Conservation (phyloP, 805 yeast species). For the Metschnikowia similis region DNA sequence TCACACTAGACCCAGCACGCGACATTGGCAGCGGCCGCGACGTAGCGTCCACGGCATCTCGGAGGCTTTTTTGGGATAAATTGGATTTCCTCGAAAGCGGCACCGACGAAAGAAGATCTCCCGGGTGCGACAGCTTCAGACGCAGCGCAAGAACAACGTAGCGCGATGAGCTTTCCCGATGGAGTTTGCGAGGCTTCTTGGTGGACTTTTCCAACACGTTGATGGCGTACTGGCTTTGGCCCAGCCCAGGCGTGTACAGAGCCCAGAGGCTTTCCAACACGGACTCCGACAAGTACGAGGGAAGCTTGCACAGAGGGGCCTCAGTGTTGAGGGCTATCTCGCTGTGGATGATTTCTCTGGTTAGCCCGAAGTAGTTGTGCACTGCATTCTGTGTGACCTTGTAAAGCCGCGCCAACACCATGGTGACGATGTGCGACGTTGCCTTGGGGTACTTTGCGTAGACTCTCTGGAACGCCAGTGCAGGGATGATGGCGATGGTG, state of each 20-base stretch:
- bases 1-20: neutral
- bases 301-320: constrained; percentile 36
- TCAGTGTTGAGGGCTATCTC: constrained; percentile 60
- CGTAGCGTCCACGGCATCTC: constrained; percentile 1
- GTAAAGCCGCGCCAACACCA: constrained; percentile 80
- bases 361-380: constrained; percentile 79
- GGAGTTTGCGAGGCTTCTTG: constrained; percentile 11
- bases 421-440: constrained; percentile 90
- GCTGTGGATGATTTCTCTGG: constrained; percentile 73
- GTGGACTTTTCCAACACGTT: constrained; percentile 14
- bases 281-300: constrained; percentile 59
- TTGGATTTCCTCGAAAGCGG: constrained; percentile 52
- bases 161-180: constrained; percentile 25
- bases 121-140: constrained; percentile 63
- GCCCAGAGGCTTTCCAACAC: constrained; percentile 36
- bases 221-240: neutral
- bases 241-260: neutral
- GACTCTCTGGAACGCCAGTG: constrained; percentile 70
- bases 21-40: constrained; percentile 1
- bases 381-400: constrained; percentile 91
- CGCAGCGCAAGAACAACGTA: constrained; percentile 48
- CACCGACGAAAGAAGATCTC: constrained; percentile 78
- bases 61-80: constrained; percentile 18
- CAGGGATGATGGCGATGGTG: constrained; percentile 90
- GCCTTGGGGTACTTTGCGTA: constrained; percentile 78